Conservation (phyloP, 768 basidiomycete species). For the Amanita pallidorosea region DNA sequence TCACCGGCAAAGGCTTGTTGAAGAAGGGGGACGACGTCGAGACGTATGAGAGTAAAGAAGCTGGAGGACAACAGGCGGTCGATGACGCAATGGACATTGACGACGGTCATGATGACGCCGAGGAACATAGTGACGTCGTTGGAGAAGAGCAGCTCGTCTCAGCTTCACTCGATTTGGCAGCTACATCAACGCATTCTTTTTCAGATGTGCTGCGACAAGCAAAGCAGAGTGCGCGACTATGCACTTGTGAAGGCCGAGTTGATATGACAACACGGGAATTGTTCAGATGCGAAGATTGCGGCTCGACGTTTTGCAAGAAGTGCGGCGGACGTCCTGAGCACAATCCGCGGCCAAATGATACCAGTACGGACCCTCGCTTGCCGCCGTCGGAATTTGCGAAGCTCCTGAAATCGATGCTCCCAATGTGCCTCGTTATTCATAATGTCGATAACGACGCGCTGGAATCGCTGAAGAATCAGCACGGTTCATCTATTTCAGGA, state of each 20-base stretch:
- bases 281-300: constrained; percentile 66
- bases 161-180: constrained; percentile 60
- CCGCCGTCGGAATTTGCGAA: constrained; percentile 67
- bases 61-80: constrained; percentile 17
- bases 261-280: constrained; percentile 61
- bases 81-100: constrained; percentile 43
- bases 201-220: constrained; percentile 53
- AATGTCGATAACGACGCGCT: constrained; percentile 41
- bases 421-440: constrained; percentile 70
- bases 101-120: constrained; percentile 4
- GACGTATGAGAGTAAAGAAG: constrained; percentile 59
- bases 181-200: constrained; percentile 35
- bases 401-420: constrained; percentile 67
- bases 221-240: constrained; percentile 63
- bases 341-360: constrained; percentile 48
- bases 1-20: constrained; percentile 54
- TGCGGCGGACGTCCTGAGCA: constrained; percentile 92
- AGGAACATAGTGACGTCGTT: constrained; percentile 40
- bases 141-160: constrained; percentile 61
- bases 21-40: constrained; percentile 52
- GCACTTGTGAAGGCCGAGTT: constrained; percentile 83
- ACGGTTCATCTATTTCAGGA: constrained; percentile 32
- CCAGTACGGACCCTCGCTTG: constrained; percentile 43
- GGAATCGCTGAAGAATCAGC: constrained; percentile 31
- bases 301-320: constrained; percentile 67